These are phyloP conservation scores for Alternaria triticina DNA, from an alignment of 2,329 filamentous ascomycete genomes.

Conservation along the genomic window DNA sequence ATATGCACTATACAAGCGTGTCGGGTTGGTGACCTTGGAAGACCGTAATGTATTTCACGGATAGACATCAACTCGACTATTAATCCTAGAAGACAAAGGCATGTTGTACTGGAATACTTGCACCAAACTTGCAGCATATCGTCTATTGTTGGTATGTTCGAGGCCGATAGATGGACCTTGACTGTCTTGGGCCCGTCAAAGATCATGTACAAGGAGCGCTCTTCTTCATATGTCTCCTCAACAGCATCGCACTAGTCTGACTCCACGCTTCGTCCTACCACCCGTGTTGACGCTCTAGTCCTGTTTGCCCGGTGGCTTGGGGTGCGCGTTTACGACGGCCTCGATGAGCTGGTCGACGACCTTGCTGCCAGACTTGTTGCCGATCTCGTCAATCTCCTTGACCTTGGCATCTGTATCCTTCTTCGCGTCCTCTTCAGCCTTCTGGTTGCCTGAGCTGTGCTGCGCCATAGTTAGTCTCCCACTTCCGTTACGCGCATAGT, in stretches of 20 bases:
- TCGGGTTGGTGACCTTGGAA: not conserved
- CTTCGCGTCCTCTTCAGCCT: conserved; percentile 72
- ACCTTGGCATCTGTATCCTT: conserved; percentile 83
- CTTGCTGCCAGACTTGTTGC: conserved; percentile 77
- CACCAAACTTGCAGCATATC: not conserved
- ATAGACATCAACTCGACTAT: not conserved
- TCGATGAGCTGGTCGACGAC: conserved; percentile 84
- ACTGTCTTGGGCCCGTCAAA: not conserved
- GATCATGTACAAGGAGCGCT: conserved; percentile 14
- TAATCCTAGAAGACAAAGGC: not conserved
- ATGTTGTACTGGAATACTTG: not conserved
- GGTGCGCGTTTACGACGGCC: conserved; percentile 84
- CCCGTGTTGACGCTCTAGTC: conserved; percentile 1
- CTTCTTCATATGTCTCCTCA: not conserved
- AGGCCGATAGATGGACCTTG: conserved; percentile 5
- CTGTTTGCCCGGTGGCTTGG: conserved; percentile 63
- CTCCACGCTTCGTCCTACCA: not conserved
- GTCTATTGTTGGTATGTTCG: conserved; percentile 18
- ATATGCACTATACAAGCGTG: not conserved
- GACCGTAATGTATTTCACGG: not conserved
- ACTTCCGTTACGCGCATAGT: not conserved
- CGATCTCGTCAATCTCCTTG: conserved; percentile 79
- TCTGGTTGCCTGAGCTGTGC: conserved; percentile 91
- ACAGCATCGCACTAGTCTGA: not conserved
- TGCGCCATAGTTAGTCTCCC: conserved; percentile 51